Percentiles rank a stretch among this genome's conserved stretches.
Evolutionary conservation across 768 basidiomycete species (phyloP).

Genomic region (Auricularia auricula-judae): DNA sequence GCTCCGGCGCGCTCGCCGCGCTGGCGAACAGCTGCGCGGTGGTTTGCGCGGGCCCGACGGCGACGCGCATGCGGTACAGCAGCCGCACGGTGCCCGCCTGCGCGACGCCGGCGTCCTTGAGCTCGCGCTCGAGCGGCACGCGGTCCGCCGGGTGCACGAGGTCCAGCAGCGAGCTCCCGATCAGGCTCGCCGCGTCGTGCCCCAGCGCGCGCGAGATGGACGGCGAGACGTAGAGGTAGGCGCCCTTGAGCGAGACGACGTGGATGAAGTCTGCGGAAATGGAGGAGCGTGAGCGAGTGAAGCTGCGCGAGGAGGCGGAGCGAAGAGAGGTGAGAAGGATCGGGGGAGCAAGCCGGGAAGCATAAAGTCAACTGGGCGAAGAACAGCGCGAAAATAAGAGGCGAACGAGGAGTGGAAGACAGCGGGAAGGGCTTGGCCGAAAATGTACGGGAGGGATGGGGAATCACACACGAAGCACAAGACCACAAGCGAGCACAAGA

Average conservation of each 20-base stretch:
- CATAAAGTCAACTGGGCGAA: no score
- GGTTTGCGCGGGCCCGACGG: not conserved
- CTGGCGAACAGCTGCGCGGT: not conserved
- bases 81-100: not conserved
- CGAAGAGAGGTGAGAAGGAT: no score
- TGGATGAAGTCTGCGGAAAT: constrained; percentile 67
- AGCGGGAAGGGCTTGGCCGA: no score
- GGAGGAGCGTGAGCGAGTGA: no score
- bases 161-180: constrained; percentile 67
- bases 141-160: constrained; percentile 85
- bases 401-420: no score
- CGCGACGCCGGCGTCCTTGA: constrained; percentile 46
- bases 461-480: no score
- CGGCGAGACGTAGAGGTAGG: constrained; percentile 86
- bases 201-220: constrained; percentile 69
- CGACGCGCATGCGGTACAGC: not conserved
- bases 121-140: constrained; percentile 81
- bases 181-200: constrained; percentile 75
- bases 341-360: no score
- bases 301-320: no score
- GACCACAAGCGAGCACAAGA: constrained; percentile 1
- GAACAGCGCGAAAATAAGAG: no score
- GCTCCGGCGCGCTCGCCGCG: not conserved
- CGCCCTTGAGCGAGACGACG: constrained; percentile 86
- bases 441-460: no score